phyloP scores from a whole-genome alignment of 345 rosid genomes.

The Durio zibethinus region DNA sequence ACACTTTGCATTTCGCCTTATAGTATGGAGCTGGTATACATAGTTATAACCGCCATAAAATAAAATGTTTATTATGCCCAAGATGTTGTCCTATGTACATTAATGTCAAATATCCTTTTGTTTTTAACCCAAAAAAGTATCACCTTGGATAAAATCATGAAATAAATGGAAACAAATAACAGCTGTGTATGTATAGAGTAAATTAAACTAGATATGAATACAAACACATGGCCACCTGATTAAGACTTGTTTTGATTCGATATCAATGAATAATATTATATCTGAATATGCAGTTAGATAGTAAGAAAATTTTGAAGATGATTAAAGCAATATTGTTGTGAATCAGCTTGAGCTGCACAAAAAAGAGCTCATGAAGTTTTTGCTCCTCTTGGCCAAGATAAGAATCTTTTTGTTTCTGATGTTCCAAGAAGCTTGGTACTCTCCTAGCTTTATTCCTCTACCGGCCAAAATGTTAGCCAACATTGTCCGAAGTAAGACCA shows the following conservation, averaged over 20 bases:
- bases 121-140: neutral
- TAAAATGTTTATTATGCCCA: neutral
- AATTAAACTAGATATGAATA: no score
- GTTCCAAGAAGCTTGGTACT: neutral
- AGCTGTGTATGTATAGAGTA: no score
- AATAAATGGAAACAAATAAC: neutral
- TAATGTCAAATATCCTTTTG: neutral
- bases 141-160: neutral
- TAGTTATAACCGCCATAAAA: neutral
- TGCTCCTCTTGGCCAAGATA: neutral
- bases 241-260: neutral
- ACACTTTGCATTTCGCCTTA: neutral
- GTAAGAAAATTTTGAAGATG: neutral
- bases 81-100: neutral
- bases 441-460: neutral
- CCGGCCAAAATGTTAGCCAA: neutral
- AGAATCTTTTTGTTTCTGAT: neutral
- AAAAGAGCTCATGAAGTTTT: neutral
- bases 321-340: neutral
- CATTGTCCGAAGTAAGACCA: neutral
- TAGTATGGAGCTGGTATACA: neutral
- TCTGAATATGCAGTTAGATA: slow-evolving; percentile 1
- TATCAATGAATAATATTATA: neutral
- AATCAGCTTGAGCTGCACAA: neutral
- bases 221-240: neutral